Conservation (phyloP, 805 yeast genomes). For the Metschnikowia hibisci region DNA sequence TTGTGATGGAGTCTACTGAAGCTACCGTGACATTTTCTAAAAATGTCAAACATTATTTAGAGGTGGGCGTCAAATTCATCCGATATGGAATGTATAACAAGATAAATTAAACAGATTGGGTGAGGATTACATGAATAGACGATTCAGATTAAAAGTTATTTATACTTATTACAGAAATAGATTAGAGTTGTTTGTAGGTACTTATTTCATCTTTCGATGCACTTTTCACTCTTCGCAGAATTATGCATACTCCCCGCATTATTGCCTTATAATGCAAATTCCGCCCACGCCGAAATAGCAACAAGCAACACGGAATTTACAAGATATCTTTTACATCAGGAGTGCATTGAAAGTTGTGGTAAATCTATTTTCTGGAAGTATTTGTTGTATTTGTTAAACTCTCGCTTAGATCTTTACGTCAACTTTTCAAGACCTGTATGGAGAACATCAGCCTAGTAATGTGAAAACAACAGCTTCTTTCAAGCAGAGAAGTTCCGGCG, state of each 20-base stretch:
- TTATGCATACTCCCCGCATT: not conserved
- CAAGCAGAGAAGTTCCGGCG: too few species aligned
- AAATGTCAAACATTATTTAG: constrained; percentile 18
- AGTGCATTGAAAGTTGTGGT: too few species aligned
- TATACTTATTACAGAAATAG: not conserved
- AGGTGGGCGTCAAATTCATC: constrained; percentile 17
- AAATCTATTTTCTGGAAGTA: too few species aligned
- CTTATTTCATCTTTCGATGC: too few species aligned
- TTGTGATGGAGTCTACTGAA: constrained; percentile 16
- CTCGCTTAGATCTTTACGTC: too few species aligned
- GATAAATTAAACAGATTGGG: constrained; percentile 16
- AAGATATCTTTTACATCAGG: too few species aligned
- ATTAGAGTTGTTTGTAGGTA: not conserved
- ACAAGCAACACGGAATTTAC: too few species aligned
- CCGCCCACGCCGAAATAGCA: too few species aligned
- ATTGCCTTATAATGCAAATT: not conserved
- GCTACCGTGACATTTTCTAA: constrained; percentile 16
- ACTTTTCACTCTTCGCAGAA: not conserved
- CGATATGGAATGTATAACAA: constrained; percentile 24
- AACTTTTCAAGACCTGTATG: too few species aligned
- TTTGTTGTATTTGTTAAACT: too few species aligned
- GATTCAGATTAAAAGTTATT: not conserved
- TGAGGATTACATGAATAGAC: not conserved
- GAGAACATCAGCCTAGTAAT: too few species aligned
- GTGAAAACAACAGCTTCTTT: too few species aligned